Base-by-base conservation (phyloP, 768 basidiomycete species). In the Rhodosporidiobolus sp. region DNA sequence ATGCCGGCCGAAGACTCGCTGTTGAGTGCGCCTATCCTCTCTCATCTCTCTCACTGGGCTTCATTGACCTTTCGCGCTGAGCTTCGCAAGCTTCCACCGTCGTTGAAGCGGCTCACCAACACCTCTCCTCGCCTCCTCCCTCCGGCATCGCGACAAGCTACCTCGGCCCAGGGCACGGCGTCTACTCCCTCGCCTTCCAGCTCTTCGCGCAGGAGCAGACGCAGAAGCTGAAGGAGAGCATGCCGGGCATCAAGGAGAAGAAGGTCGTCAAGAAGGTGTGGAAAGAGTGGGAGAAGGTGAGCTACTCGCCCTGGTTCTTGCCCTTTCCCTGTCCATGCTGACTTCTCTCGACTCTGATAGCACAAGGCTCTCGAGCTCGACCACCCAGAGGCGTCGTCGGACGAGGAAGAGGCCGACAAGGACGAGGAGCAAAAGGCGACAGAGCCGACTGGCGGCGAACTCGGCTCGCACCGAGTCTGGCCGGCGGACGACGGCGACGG, bases 161-260 rank as follows among this genome's bases (percentile, higher is more conserved):
- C 35, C 3, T 20, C 22, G 32, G 38, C 8, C 10, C n/a, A 1
- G 57, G 57, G 7, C 38, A 14, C 38, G 38, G 38, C 35, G 38
- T 59, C 38, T 59, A 43, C 57, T 43, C 57, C n/a, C 8, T 28
- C 35, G 38, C 43, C 22, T 59, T 43, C 57, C 57, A 59, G 43
- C 11, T 2, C 7, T 26, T 43, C 26, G 22, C 2, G 38, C 1
- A 12, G 19, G n/a, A 43, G 16, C n/a, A 12, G 14, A 24, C 1
- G 24, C 11, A 43, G 43, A 14, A 7, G 26, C 24, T 45, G 26
- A n/a, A 19, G 43, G 14, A n/a, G 12, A 4, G 28, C 10, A 3
- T 8, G 38, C 57, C 57, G 2, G n/a, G 26, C 0, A 26, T 43
- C n/a, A 45, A 43, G 57, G 7, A 45, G 10, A 59, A 45, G n/a